Evolutionary conservation across 345 rosid species (phyloP).

Genomic region (Limnanthes douglasii): DNA sequence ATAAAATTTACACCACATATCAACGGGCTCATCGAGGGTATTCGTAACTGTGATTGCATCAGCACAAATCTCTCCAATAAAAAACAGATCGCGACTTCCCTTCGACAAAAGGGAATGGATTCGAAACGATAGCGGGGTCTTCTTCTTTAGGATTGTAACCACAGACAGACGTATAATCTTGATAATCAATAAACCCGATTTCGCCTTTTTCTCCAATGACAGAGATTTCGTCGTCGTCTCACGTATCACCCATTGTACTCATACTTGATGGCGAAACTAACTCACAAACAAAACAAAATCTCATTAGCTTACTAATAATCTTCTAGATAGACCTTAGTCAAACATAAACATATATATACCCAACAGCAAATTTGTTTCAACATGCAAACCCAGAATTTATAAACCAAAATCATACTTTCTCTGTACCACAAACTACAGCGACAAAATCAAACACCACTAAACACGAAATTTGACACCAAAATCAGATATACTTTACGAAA

Average conservation of each 20-base stretch:
- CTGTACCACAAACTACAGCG: too few relatives aligned
- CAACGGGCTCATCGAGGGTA: slow-evolving; percentile 35
- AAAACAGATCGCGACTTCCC: slow-evolving; percentile 51
- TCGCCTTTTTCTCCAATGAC: slow-evolving; percentile 71
- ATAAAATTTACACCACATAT: slow-evolving; percentile 52
- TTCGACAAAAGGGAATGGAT: slow-evolving; percentile 44
- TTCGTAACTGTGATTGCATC: slow-evolving; percentile 43
- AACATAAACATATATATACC: too few relatives aligned
- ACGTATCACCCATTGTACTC: slow-evolving; percentile 31
- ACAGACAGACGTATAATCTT: slow-evolving; percentile 34
- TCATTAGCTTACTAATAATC: background rate
- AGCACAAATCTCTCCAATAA: slow-evolving; percentile 35
- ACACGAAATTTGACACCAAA: too few relatives aligned
- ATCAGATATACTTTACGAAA: too few relatives aligned
- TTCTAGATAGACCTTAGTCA: background rate
- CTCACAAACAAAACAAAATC: background rate
- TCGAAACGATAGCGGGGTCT: slow-evolving; percentile 46
- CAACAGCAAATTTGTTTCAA: too few relatives aligned
- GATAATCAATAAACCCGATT: slow-evolving; percentile 55
- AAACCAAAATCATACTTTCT: too few relatives aligned
- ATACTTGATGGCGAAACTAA: slow-evolving; percentile 14
- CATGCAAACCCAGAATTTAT: too few relatives aligned
- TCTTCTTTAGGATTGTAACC: slow-evolving; percentile 30
- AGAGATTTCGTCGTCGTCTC: slow-evolving; percentile 53
- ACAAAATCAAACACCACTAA: too few relatives aligned